A percentile compares a stretch with the other conserved stretches of the same genome.
Conservation (phyloP, 768 basidiomycete genomes). For the Phanerochaete carnosa region DNA sequence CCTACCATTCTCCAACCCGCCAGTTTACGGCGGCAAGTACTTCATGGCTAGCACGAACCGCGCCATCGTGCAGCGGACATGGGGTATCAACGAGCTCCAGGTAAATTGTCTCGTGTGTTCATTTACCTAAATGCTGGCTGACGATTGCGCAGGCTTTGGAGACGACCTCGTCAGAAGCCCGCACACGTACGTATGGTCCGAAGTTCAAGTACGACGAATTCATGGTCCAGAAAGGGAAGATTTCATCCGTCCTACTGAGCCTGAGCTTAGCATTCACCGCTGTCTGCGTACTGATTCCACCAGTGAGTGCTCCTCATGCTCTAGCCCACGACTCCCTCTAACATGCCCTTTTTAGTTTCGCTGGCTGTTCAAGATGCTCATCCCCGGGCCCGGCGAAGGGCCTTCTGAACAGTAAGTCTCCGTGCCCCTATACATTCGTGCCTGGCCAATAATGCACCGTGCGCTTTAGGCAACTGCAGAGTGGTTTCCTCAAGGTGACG, state of each 20-base stretch:
- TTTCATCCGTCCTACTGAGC: conserved; percentile 41
- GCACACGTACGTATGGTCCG: conserved; percentile 52
- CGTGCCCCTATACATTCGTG: background rate
- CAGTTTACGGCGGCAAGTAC: conserved; percentile 38
- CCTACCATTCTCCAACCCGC: conserved; percentile 31
- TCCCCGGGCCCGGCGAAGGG: conserved; percentile 56
- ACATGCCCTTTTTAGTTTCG: conserved; percentile 43
- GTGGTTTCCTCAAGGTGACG: conserved; percentile 57
- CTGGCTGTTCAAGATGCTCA: conserved; percentile 47
- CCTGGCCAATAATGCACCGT: background rate
- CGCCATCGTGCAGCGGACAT: conserved; percentile 52
- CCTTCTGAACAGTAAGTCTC: conserved; percentile 59
- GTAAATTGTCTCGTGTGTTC: background rate
- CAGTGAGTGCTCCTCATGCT: conserved; percentile 19
- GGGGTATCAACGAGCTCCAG: conserved; percentile 43
- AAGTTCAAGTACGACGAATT: conserved; percentile 80
- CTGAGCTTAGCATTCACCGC: conserved; percentile 23
- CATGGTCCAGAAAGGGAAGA: conserved; percentile 34
- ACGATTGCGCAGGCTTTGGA: background rate
- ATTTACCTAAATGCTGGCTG: background rate
- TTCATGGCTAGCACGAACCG: conserved; percentile 44
- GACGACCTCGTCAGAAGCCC: conserved; percentile 17
- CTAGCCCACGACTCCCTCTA: background rate
- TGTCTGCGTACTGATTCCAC: conserved; percentile 18
- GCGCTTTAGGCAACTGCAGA: conserved; percentile 25